These are phyloP conservation scores for Fragilariopsis cylindrus DNA, from an alignment of 108 stramenopile genomes.

Conservation along the genomic window DNA sequence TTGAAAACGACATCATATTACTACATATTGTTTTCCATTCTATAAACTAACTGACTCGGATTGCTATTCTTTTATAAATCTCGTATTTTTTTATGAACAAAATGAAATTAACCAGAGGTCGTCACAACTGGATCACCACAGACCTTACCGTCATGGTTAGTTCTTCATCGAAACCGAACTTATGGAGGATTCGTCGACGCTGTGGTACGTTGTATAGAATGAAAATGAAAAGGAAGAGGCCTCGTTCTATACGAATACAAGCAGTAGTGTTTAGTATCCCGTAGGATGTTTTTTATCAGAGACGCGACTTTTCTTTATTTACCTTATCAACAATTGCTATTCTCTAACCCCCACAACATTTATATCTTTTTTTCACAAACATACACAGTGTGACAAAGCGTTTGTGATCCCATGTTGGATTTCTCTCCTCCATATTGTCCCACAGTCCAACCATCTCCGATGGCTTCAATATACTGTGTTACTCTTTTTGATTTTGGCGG, in stretches of 20 bases:
- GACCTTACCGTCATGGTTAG: conserved; percentile 33
- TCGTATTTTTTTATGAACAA: conserved; percentile 8
- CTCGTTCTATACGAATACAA: too few relatives aligned
- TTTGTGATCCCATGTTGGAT: conserved; percentile 64
- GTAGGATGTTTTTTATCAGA: too few relatives aligned
- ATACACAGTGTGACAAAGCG: conserved; percentile 44
- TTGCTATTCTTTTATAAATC: neutral
- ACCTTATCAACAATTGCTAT: too few relatives aligned
- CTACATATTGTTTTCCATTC: neutral
- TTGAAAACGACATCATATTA: too few relatives aligned
- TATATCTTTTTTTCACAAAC: too few relatives aligned
- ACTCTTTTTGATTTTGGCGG: conserved; percentile 44
- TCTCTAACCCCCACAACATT: too few relatives aligned
- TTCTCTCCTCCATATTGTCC: conserved; percentile 32
- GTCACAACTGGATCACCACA: conserved; percentile 51
- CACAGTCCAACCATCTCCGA: conserved; percentile 12
- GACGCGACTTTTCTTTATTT: too few relatives aligned
- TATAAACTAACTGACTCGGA: neutral
- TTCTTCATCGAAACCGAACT: conserved; percentile 26
- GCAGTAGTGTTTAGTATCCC: too few relatives aligned
- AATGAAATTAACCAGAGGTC: conserved; percentile 33
- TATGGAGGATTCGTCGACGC: conserved; percentile 65
- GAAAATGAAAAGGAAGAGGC: too few relatives aligned
- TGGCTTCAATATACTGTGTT: conserved; percentile 43
- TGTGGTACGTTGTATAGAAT: neutral